Percentiles rank a stretch among this genome's conserved stretches.
phyloP scores from a whole-genome alignment of 2,329 filamentous ascomycete genomes.

The Paecilomyces sp. region DNA sequence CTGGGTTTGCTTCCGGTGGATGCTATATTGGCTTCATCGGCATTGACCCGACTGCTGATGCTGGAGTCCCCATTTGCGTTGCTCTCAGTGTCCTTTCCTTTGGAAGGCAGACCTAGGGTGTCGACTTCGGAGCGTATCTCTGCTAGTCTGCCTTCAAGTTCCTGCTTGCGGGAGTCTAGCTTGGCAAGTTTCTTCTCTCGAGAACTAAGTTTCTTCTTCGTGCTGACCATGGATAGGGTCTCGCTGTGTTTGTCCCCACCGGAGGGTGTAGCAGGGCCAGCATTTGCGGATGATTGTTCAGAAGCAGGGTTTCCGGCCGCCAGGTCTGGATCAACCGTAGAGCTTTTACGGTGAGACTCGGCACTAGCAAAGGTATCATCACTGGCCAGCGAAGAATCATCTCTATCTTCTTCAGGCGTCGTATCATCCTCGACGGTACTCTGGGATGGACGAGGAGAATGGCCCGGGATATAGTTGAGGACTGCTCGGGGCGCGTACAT shows the following conservation, averaged over 20 bases:
- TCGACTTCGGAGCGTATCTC: constrained; percentile 26
- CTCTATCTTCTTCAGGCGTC: constrained; percentile 6
- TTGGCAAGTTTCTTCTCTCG: constrained; percentile 39
- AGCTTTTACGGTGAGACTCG: constrained; percentile 13
- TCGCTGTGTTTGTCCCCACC: neutral
- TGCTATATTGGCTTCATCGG: neutral
- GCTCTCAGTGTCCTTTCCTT: constrained; percentile 1
- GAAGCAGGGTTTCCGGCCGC: neutral
- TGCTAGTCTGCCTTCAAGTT: constrained; percentile 31
- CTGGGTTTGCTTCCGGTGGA: constrained; percentile 3
- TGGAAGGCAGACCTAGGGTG: constrained; percentile 13
- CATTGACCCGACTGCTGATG: neutral
- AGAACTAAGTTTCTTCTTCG: constrained; percentile 24
- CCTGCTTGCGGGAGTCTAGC: constrained; percentile 32
- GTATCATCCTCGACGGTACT: neutral
- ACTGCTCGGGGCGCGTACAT: constrained; percentile 45
- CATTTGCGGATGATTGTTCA: neutral
- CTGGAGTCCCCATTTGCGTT: constrained; percentile 5
- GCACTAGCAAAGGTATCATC: constrained; percentile 20
- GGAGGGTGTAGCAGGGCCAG: neutral
- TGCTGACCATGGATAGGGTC: constrained; percentile 8
- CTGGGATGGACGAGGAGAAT: constrained; percentile 10
- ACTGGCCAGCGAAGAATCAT: constrained; percentile 15
- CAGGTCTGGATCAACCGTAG: neutral
- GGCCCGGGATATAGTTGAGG: constrained; percentile 40